These are phyloP conservation scores for Elsinoe australis DNA, from an alignment of 2,329 filamentous ascomycete species.

Conservation along the genomic window DNA sequence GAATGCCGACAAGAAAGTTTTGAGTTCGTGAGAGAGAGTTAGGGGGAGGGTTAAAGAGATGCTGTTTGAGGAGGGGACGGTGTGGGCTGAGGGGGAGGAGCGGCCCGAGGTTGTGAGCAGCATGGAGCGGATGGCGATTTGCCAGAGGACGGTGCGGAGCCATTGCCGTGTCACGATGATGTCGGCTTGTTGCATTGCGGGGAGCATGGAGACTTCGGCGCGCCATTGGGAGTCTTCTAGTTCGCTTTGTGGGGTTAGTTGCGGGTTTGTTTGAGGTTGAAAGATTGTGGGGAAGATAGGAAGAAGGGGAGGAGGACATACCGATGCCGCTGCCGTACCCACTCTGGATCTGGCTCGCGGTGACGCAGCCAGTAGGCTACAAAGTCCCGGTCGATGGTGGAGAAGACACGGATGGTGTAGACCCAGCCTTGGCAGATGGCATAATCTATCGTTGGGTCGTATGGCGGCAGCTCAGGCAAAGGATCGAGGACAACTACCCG, in stretches of 20 bases:
- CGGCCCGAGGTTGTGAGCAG: constrained; percentile 35
- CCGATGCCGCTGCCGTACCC: constrained; percentile 1
- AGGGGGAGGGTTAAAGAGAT: constrained; percentile 41
- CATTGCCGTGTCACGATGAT: constrained; percentile 45
- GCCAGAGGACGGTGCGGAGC: constrained; percentile 44
- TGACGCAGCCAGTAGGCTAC: constrained; percentile 39
- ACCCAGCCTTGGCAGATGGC: constrained; percentile 38
- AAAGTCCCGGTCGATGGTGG: constrained; percentile 39
- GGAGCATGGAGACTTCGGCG: constrained; percentile 32
- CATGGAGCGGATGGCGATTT: constrained; percentile 42
- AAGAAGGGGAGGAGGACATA: not conserved
- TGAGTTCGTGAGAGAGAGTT: constrained; percentile 38
- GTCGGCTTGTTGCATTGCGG: constrained; percentile 42
- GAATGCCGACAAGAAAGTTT: constrained; percentile 37
- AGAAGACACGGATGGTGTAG: constrained; percentile 40
- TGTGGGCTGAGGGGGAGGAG: constrained; percentile 14
- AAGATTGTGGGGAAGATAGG: no score
- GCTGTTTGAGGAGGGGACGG: constrained; percentile 18
- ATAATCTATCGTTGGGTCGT: constrained; percentile 34
- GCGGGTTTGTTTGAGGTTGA: no score
- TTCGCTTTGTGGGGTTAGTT: constrained; percentile 29
- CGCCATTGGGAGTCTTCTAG: constrained; percentile 41
- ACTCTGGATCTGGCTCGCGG: constrained; percentile 21
- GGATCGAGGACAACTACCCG: constrained; percentile 38
- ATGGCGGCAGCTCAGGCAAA: constrained; percentile 34